Conservation (phyloP, 2,329 filamentous ascomycete genomes). For the Cercospora citrullina region DNA sequence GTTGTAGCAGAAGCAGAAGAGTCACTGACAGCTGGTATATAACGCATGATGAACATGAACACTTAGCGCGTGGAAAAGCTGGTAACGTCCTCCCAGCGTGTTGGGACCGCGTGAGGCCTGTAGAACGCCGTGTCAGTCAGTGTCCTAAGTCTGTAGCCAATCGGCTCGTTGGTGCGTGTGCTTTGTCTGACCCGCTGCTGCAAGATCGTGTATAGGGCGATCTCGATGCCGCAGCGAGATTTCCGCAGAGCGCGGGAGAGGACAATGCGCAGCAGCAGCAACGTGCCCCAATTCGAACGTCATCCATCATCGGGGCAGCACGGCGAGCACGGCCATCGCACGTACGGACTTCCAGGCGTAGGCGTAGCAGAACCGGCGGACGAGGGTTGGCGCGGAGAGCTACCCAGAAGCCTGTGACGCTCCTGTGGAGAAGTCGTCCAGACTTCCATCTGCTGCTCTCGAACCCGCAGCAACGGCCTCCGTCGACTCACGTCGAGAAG, state of each 20-base stretch:
- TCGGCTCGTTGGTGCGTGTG: not conserved
- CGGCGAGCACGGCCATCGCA: not conserved
- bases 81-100: not conserved
- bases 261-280: not conserved
- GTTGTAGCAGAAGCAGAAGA: conserved; percentile 12
- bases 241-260: not conserved
- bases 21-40: not conserved
- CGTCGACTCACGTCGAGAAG: not conserved
- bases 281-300: not conserved
- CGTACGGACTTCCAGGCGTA: not conserved
- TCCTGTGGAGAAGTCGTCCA: not conserved
- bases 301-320: not conserved
- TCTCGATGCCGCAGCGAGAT: not conserved
- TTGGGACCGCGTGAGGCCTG: not conserved
- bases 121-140: not conserved
- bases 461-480: not conserved
- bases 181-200: not conserved
- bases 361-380: not conserved
- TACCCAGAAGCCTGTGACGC: conserved; percentile 1
- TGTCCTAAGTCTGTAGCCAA: not conserved
- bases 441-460: not conserved
- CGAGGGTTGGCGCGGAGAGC: not conserved
- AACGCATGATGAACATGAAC: not conserved
- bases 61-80: not conserved
- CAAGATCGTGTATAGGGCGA: not conserved